Percentiles rank a stretch among this genome's conserved stretches.
Conservation (phyloP, 805 yeast species). For the Candida parachauliodes region DNA sequence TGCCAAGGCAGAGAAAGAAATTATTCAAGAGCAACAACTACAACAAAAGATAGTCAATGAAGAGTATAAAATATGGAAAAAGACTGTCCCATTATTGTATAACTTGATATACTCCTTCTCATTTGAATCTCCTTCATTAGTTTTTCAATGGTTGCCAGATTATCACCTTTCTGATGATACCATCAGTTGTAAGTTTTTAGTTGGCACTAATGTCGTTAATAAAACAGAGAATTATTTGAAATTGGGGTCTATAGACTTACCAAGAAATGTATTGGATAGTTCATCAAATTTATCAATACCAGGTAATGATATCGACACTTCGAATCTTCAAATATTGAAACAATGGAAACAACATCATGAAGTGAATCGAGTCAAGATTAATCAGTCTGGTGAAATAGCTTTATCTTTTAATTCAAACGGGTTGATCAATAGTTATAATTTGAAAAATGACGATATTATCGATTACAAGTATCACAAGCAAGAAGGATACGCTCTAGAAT, state of each 20-base stretch:
- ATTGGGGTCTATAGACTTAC: constrained; percentile 42
- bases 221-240: constrained; percentile 46
- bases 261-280: constrained; percentile 42
- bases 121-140: constrained; percentile 65
- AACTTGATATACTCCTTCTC: constrained; percentile 69
- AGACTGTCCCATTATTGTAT: constrained; percentile 74
- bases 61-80: constrained; percentile 79
- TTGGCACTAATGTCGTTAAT: constrained; percentile 46
- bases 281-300: too few species aligned
- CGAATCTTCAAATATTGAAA: constrained; percentile 37
- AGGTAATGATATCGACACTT: too few species aligned
- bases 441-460: constrained; percentile 14
- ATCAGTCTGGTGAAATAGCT: constrained; percentile 45
- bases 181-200: constrained; percentile 35
- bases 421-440: constrained; percentile 42
- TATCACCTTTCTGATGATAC: constrained; percentile 28
- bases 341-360: constrained; percentile 59
- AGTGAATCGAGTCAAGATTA: constrained; percentile 57
- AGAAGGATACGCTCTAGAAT: constrained; percentile 71
- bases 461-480: constrained; percentile 52
- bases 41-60: constrained; percentile 67
- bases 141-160: constrained; percentile 64
- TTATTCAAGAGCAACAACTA: constrained; percentile 45
- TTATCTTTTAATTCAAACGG: constrained; percentile 58
- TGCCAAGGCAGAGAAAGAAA: constrained; percentile 31